phyloP scores from a whole-genome alignment of 345 rosid species.

The Populus deltoides region DNA sequence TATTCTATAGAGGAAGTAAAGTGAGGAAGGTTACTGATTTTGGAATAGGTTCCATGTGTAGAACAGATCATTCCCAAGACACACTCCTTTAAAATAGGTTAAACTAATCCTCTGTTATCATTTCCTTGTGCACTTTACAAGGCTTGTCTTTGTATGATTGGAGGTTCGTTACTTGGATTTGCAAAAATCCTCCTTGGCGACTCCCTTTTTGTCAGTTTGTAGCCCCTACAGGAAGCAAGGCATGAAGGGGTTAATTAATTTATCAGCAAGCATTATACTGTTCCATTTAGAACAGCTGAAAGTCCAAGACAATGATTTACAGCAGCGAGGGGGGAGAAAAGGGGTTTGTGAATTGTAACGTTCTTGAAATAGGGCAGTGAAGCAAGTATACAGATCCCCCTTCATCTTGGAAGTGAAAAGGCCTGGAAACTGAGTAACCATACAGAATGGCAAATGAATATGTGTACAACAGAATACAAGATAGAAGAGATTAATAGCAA shows the following conservation, averaged over 20 bases:
- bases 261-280: constrained; percentile 13
- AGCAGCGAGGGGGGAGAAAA: too few relatives aligned
- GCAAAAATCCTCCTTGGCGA: constrained; percentile 4
- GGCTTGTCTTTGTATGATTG: constrained; percentile 15
- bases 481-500: constrained; percentile 9
- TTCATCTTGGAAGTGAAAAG: background rate
- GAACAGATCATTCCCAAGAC: constrained; percentile 6
- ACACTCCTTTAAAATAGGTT: background rate
- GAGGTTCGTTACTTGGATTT: constrained; percentile 15
- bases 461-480: constrained; percentile 6
- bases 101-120: constrained; percentile 20
- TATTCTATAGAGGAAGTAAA: background rate
- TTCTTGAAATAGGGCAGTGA: background rate
- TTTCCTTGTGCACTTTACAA: constrained; percentile 7
- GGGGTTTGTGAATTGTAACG: too few relatives aligned
- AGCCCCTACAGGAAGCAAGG: constrained; percentile 33
- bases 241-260: background rate
- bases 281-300: background rate
- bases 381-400: background rate
- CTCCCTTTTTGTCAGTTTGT: constrained; percentile 32
- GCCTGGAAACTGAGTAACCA: constrained; percentile 1
- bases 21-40: constrained; percentile 4
- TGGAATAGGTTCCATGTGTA: background rate
- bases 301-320: background rate
- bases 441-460: constrained; percentile 24